Percentiles rank a stretch among this genome's conserved stretches.
phyloP scores from a whole-genome alignment of 495 filamentous ascomycete genomes.

The Aspergillus cavernicola region DNA sequence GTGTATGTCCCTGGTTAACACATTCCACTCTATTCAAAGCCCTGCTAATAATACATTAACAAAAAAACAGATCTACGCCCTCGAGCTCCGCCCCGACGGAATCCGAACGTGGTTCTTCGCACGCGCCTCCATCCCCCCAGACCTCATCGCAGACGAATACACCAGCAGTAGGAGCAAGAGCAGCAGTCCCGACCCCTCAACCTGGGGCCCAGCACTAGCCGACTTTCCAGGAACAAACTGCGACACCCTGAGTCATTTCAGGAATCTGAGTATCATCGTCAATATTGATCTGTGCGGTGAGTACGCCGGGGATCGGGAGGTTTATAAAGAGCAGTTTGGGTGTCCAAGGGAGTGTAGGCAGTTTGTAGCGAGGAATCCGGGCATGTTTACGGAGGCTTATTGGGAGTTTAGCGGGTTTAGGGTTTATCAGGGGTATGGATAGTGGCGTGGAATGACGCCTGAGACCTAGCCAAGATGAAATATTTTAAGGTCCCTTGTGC shows the following conservation, averaged over 20 bases:
- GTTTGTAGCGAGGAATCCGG: constrained; percentile 39
- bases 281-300: constrained; percentile 52
- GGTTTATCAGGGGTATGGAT: constrained; percentile 37
- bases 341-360: constrained; percentile 42
- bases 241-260: constrained; percentile 44
- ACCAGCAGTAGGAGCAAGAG: no score
- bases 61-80: constrained; percentile 37
- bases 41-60: no score
- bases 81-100: constrained; percentile 43
- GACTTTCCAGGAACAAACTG: constrained; percentile 52
- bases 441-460: no score
- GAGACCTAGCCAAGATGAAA: no score
- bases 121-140: constrained; percentile 34
- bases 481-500: no score
- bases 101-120: constrained; percentile 51
- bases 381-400: constrained; percentile 40
- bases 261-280: constrained; percentile 48
- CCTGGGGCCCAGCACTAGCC: constrained; percentile 44
- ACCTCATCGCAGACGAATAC: constrained; percentile 26
- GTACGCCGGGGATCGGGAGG: constrained; percentile 29
- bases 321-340: constrained; percentile 36
- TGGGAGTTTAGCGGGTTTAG: constrained; percentile 50
- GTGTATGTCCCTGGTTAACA: no score
- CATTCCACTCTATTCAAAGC: no score
- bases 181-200: constrained; percentile 48